Evolutionary conservation across 2,329 filamentous ascomycete species (phyloP).

Genomic region (Aureobasidium pullulans): DNA sequence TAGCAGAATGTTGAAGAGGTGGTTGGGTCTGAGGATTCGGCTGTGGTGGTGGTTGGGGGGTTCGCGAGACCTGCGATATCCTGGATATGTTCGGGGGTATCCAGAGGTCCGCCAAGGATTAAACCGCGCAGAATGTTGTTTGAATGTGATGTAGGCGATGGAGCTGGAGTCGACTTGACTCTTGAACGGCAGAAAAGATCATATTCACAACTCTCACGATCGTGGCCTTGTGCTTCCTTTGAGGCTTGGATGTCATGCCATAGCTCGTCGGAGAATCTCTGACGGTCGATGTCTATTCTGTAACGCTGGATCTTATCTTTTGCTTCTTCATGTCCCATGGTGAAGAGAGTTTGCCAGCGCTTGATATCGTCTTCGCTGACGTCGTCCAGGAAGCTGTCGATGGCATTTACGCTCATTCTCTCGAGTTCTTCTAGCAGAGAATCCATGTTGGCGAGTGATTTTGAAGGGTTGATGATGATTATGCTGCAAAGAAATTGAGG

Average conservation of each 20-base stretch:
- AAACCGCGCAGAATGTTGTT: background rate
- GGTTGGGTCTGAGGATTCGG: background rate
- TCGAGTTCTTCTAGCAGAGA: background rate
- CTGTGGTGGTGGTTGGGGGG: background rate
- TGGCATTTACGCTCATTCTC: background rate
- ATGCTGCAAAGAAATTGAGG: too few relatives aligned
- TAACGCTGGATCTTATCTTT: background rate
- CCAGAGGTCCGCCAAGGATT: background rate
- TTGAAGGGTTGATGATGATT: too few relatives aligned
- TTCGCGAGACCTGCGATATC: background rate
- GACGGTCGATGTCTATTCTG: background rate
- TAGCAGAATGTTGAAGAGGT: background rate
- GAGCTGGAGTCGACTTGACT: background rate
- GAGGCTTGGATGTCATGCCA: background rate
- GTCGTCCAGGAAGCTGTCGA: background rate
- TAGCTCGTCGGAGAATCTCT: background rate
- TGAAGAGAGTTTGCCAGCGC: background rate
- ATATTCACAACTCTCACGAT: constrained; percentile 4
- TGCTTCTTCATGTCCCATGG: background rate
- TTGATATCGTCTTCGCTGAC: background rate
- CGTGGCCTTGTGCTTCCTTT: background rate
- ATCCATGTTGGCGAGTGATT: background rate
- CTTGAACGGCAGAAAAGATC: background rate
- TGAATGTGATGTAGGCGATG: background rate
- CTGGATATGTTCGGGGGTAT: background rate